Conservation (phyloP, 73 alveolate species). For the Paramecium biaurelia region DNA sequence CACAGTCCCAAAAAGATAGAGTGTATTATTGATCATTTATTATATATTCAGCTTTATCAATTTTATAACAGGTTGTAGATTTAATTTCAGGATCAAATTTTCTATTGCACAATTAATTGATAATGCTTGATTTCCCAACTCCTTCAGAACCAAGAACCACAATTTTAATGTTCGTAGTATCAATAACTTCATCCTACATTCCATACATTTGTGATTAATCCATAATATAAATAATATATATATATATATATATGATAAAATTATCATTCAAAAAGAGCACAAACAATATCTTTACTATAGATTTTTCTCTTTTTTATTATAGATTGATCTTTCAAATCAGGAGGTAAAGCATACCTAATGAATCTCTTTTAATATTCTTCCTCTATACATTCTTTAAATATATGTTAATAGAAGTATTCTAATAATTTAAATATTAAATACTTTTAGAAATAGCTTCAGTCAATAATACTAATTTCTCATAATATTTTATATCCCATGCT, state of each 20-base stretch:
- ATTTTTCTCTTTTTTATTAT: background rate
- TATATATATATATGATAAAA: background rate
- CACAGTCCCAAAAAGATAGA: conserved; percentile 2
- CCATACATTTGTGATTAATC: background rate
- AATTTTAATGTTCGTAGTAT: background rate
- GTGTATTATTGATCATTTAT: background rate
- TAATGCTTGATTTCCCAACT: background rate
- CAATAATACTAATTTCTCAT: background rate
- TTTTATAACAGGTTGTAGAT: conserved; percentile 22
- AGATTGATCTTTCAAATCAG: conserved; percentile 9
- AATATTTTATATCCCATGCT: conserved; percentile 30
- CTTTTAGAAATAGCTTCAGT: conserved; percentile 3
- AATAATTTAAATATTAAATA: background rate
- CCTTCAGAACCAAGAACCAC: background rate
- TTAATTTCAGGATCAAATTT: background rate
- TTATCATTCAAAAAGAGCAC: conserved; percentile 17
- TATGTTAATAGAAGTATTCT: background rate
- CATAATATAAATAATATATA: background rate
- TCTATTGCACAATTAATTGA: background rate
- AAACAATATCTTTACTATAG: background rate
- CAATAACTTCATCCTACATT: background rate
- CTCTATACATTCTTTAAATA: background rate
- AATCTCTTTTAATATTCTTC: background rate
- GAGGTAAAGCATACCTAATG: background rate
- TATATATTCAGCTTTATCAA: background rate